phyloP scores from a whole-genome alignment of 208 protist genomes.

The Vickermania spadyakhi region DNA sequence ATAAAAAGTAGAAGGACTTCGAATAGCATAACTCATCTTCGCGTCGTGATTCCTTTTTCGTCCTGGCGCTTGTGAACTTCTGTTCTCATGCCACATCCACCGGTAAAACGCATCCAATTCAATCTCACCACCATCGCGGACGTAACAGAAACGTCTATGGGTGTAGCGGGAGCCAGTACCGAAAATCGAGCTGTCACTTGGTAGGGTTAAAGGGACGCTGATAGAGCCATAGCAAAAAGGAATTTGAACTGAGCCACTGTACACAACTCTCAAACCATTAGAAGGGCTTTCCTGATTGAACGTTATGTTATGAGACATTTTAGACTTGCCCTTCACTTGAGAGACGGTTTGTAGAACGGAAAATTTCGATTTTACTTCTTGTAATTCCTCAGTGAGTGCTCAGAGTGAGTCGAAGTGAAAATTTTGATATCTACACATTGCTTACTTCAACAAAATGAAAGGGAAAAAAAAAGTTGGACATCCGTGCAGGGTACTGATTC shows the following conservation, averaged over 20 bases:
- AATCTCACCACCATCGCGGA: conserved; percentile 51
- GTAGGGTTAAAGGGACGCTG: conserved; percentile 15
- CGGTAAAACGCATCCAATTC: conserved; percentile 59
- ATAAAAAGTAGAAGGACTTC: conserved; percentile 60
- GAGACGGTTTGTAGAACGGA: too few species aligned
- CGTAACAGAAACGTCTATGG: conserved; percentile 66
- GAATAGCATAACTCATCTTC: not conserved
- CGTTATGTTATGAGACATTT: too few species aligned
- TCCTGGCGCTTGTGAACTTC: not conserved
- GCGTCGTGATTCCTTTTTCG: not conserved
- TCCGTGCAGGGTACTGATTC: too few species aligned
- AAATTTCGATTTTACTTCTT: too few species aligned
- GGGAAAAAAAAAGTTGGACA: too few species aligned
- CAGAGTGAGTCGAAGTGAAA: too few species aligned
- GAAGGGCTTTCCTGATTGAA: too few species aligned
- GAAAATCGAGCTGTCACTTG: too few species aligned
- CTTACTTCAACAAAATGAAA: too few species aligned
- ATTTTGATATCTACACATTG: too few species aligned
- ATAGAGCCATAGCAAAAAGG: conserved; percentile 21
- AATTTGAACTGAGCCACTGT: conserved; percentile 47
- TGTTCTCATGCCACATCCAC: conserved; percentile 19
- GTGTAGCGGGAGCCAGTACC: not conserved
- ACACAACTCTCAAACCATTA: conserved; percentile 33
- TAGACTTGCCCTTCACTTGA: too few species aligned
- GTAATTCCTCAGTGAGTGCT: too few species aligned